A percentile compares a stretch with the other conserved stretches of the same genome.
Conservation (phyloP, 2,329 filamentous ascomycete species). For the Penicillium digitatum region DNA sequence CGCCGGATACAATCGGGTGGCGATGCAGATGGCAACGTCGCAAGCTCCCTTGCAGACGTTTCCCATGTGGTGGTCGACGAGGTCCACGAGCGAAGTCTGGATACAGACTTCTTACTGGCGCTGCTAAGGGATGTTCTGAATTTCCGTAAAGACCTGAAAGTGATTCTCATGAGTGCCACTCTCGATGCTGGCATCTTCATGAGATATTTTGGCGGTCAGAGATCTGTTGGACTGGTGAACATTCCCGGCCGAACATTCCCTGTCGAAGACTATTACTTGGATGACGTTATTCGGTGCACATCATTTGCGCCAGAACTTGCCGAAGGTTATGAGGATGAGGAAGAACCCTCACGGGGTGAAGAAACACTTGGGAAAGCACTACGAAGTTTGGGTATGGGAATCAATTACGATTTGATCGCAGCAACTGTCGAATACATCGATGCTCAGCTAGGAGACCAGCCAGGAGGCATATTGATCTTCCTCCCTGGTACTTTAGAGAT, state of each 20-base stretch:
- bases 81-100: slow-evolving; percentile 90
- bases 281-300: slow-evolving; percentile 78
- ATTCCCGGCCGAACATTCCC: slow-evolving; percentile 87
- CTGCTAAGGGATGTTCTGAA: slow-evolving; percentile 78
- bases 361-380: slow-evolving; percentile 63
- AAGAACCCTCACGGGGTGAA: slow-evolving; percentile 44
- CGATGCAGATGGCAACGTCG: slow-evolving; percentile 72
- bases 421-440: slow-evolving; percentile 80
- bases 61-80: slow-evolving; percentile 96
- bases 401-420: slow-evolving; percentile 85
- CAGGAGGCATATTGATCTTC: slow-evolving; percentile 92
- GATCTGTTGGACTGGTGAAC: slow-evolving; percentile 72
- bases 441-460: slow-evolving; percentile 64
- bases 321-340: slow-evolving; percentile 35
- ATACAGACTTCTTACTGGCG: slow-evolving; percentile 90
- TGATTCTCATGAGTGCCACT: slow-evolving; percentile 95
- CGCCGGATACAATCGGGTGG: slow-evolving; percentile 87
- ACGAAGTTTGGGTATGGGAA: slow-evolving; percentile 70
- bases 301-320: slow-evolving; percentile 55
- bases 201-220: slow-evolving; percentile 71
- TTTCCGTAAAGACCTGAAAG: slow-evolving; percentile 71
- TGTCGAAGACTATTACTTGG: slow-evolving; percentile 83
- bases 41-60: slow-evolving; percentile 78
- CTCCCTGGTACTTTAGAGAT: slow-evolving; percentile 91
- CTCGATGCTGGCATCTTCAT: slow-evolving; percentile 83